A percentile compares a stretch with the other conserved stretches of the same genome.
phyloP scores from a whole-genome alignment of 805 yeast species.

The Metschnikowia cubensis region DNA sequence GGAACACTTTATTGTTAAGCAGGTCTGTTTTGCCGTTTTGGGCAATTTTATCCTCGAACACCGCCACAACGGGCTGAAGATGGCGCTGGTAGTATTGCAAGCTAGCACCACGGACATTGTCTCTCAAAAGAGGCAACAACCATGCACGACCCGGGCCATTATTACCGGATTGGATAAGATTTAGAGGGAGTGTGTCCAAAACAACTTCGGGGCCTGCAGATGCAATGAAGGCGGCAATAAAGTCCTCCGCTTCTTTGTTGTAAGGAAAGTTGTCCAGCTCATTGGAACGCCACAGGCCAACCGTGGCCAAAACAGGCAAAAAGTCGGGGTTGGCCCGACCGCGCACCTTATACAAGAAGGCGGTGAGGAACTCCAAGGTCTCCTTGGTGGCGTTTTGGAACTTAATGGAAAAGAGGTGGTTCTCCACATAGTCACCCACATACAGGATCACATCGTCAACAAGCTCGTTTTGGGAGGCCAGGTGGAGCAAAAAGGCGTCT shows the following conservation, averaged over 20 bases:
- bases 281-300: slow-evolving; percentile 83
- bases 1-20: slow-evolving; percentile 70
- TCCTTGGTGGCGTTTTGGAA: slow-evolving; percentile 75
- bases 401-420: slow-evolving; percentile 64
- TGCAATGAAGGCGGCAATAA: slow-evolving; percentile 72
- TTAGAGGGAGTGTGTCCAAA: slow-evolving; percentile 69
- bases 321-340: slow-evolving; percentile 68
- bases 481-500: slow-evolving; percentile 52
- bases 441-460: slow-evolving; percentile 52
- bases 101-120: slow-evolving; percentile 69
- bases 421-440: slow-evolving; percentile 49
- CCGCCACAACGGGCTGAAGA: slow-evolving; percentile 61
- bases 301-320: slow-evolving; percentile 57
- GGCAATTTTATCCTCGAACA: slow-evolving; percentile 49
- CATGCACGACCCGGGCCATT: slow-evolving; percentile 88
- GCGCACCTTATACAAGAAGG: slow-evolving; percentile 60
- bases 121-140: slow-evolving; percentile 88
- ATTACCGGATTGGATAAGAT: slow-evolving; percentile 39
- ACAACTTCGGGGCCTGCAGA: slow-evolving; percentile 86
- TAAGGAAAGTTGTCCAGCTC: slow-evolving; percentile 65
- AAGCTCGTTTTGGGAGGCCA: slow-evolving; percentile 42
- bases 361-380: slow-evolving; percentile 62
- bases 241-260: slow-evolving; percentile 73
- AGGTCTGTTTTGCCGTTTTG: slow-evolving; percentile 43
- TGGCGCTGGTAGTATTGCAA: slow-evolving; percentile 58